phyloP scores from a whole-genome alignment of 352 stramenopile genomes.

The Elongisporangium anandrum region DNA sequence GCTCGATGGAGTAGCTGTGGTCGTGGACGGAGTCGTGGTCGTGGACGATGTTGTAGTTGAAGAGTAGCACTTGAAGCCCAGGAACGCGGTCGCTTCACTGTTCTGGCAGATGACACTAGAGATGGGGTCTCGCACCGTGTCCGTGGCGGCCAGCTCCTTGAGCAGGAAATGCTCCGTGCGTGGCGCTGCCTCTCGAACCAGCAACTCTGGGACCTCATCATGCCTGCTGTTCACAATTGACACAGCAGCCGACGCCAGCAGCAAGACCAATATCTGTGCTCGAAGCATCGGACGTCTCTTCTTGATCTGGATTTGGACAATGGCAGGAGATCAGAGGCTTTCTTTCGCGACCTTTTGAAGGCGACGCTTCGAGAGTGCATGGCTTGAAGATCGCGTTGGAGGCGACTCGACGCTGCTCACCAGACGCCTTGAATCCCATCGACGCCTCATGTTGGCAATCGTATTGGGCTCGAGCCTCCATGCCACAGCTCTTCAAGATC shows the following conservation, averaged over 20 bases:
- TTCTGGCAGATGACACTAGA: conserved; percentile 36
- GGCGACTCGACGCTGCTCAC: background rate
- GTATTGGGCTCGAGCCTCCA: background rate
- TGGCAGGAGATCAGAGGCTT: background rate
- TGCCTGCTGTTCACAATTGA: background rate
- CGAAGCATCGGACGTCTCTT: background rate
- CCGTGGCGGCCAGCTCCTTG: conserved; percentile 7
- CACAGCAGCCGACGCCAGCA: conserved; percentile 1
- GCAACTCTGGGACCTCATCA: background rate
- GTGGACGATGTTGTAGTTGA: background rate
- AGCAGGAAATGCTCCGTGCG: background rate
- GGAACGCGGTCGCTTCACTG: conserved; percentile 25
- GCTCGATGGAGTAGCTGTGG: conserved; percentile 6
- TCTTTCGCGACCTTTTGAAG: background rate
- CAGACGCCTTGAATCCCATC: too few species aligned
- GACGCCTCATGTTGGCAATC: too few species aligned
- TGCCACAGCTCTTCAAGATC: conserved; percentile 7
- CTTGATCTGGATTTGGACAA: background rate
- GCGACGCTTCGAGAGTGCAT: background rate
- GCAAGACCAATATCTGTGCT: conserved; percentile 3
- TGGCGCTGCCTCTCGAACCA: background rate
- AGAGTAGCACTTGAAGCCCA: conserved; percentile 38
- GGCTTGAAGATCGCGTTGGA: background rate
- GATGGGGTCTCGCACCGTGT: conserved; percentile 23
- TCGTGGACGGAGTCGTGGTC: background rate